Percentiles rank a stretch among this genome's conserved stretches.
Conservation (phyloP, 805 yeast species). For the Torulaspora franciscae region DNA sequence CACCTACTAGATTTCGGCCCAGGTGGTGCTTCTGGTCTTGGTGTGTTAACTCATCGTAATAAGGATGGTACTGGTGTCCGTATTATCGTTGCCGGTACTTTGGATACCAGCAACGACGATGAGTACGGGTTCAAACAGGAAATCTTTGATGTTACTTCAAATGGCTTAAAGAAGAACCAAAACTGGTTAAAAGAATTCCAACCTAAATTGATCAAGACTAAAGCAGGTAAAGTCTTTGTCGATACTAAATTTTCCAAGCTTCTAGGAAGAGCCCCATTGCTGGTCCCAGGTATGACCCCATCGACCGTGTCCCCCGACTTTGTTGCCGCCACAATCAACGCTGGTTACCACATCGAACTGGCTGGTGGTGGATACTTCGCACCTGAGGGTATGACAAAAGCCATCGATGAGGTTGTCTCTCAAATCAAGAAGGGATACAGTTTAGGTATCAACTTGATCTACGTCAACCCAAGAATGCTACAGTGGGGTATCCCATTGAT, state of each 20-base stretch:
- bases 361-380: conserved; percentile 98
- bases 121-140: conserved; percentile 97
- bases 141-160: conserved; percentile 64
- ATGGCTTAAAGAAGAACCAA: conserved; percentile 71
- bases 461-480: conserved; percentile 94
- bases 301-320: conserved; percentile 92
- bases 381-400: conserved; percentile 63
- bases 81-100: conserved; percentile 86
- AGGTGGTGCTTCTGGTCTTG: conserved; percentile 96
- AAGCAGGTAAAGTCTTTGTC: conserved; percentile 69
- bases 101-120: conserved; percentile 66
- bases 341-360: conserved; percentile 95
- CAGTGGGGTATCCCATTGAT: conserved; percentile 99
- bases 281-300: conserved; percentile 99
- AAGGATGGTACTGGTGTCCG: conserved; percentile 98
- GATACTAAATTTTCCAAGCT: conserved; percentile 92
- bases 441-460: conserved; percentile 85
- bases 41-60: conserved; percentile 92
- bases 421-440: conserved; percentile 81
- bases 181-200: conserved; percentile 88
- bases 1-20: conserved; percentile 98
- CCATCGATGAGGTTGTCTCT: conserved; percentile 67
- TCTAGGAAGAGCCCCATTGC: conserved; percentile 89
- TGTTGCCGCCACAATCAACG: conserved; percentile 87
- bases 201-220: conserved; percentile 78